These are phyloP conservation scores for Petunia axillaris DNA, from an alignment of 257 asterid genomes.

Conservation along the genomic window DNA sequence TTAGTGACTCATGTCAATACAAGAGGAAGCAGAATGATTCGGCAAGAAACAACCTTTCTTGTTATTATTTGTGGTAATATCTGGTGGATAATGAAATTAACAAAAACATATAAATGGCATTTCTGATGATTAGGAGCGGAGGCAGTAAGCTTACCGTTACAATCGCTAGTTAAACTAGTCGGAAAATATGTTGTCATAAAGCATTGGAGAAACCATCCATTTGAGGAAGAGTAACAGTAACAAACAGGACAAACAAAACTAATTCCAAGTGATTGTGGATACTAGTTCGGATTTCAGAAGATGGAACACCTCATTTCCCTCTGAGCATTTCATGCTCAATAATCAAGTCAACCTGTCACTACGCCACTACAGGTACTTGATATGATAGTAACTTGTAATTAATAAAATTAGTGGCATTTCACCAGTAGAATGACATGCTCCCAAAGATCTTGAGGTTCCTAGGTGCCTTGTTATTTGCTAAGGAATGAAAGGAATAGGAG, in stretches of 20 bases:
- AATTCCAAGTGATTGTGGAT: conserved; percentile 1
- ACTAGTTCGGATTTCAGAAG: neutral
- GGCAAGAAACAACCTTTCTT: neutral
- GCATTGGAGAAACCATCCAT: neutral
- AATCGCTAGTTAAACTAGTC: neutral
- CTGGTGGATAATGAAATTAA: neutral
- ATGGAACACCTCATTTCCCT: neutral
- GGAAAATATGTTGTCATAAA: neutral
- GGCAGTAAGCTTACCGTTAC: neutral
- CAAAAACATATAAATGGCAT: neutral
- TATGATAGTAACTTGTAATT: neutral
- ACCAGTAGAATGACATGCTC: neutral
- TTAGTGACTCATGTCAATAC: neutral
- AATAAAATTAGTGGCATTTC: neutral
- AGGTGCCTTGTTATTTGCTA: neutral
- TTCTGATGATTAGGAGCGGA: neutral
- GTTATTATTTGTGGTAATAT: neutral
- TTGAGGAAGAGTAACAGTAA: neutral
- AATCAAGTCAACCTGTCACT: neutral
- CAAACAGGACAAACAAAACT: neutral
- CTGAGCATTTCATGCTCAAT: neutral
- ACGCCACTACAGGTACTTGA: neutral
- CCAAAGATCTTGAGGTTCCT: neutral
- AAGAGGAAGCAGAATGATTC: neutral
- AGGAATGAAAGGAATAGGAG: neutral